Evolutionary conservation across 2,329 filamentous ascomycete genomes (phyloP), one percentile per base, ranked within the genome.

Genomic region (Aspergillus floridensis): DNA sequence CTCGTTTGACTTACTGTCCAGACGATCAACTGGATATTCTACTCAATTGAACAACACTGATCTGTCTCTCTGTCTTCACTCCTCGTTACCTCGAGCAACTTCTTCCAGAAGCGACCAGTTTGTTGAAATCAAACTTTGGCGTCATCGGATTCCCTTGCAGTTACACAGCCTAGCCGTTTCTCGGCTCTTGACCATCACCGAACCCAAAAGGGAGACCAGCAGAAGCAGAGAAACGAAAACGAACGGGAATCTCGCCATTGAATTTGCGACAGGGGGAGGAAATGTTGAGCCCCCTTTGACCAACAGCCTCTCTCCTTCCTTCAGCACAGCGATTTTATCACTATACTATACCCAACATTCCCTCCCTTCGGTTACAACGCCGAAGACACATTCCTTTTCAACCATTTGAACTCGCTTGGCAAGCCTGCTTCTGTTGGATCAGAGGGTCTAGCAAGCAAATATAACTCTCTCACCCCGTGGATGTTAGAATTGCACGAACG

Each of bases 301-400:
- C 52, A 63, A 53, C 59, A 38, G 58, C 61, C 68, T 63, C 68
- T 63, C 65, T 56, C 57, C 56, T 59, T 56, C 50, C 56, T 60
- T 59, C 62, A 66, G 38, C 58, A 56, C 62, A 64, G 62, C 60
- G 59, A 63, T 60, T 62, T 64, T 64, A 68, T 66, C 59, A 60
- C 63, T 62, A 67, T 66, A 35, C 64, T 46, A 44, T 44, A n/a
- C 38, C 38, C 14, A 48, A 57, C 68, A 72, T 72, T 73, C 68
- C 67, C 65, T 71, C 69, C 68, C 65, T 73, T 69, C 59, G 59
- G 54, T 64, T 49, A 60, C 60, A 66, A 65, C 66, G 62, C 60
- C 58, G 59, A 53, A 61, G 64, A 68, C 67, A 71, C 67, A 70
- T 61, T 66, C 61, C 62, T 66, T 62, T 61, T 35, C 29, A 32